phyloP scores from a whole-genome alignment of 2,329 filamentous ascomycete species.

The Botrytis tulipae region DNA sequence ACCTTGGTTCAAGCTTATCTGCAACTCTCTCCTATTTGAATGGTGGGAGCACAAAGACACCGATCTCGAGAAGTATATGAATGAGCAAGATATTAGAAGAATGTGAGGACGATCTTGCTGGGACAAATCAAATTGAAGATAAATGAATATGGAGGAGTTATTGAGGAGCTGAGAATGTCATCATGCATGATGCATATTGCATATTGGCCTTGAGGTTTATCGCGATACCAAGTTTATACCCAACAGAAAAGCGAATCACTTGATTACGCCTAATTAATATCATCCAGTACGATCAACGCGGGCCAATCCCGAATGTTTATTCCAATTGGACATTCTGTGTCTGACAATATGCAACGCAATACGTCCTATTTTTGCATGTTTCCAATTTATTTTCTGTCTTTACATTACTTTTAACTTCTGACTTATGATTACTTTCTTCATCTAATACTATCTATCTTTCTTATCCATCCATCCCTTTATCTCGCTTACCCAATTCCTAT shows the following conservation, averaged over 20 bases:
- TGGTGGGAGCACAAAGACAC: conserved; percentile 90
- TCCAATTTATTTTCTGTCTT: neutral
- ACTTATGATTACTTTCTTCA: conserved; percentile 11
- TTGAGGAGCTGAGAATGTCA: conserved; percentile 6
- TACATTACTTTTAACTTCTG: neutral
- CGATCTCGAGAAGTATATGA: conserved; percentile 79
- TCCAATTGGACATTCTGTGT: conserved; percentile 5
- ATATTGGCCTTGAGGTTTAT: conserved; percentile 20
- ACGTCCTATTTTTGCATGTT: neutral
- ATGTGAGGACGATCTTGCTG: conserved; percentile 54
- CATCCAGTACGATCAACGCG: conserved; percentile 12
- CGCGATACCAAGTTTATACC: conserved; percentile 13
- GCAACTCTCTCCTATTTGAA: conserved; percentile 93
- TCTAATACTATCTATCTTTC: neutral
- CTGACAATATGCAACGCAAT: conserved; percentile 6
- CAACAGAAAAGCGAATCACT: conserved; percentile 21
- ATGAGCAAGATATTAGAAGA: conserved; percentile 82
- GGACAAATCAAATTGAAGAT: neutral
- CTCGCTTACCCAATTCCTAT: conserved; percentile 7
- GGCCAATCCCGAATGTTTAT: neutral
- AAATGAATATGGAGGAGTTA: conserved; percentile 15
- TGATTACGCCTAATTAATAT: conserved; percentile 19
- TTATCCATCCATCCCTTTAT: conserved; percentile 6
- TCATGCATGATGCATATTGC: conserved; percentile 13
- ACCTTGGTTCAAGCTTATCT: conserved; percentile 99